These are phyloP conservation scores for Tetrahymena thermophila DNA, from an alignment of 73 alveolate species.

Conservation along the genomic window DNA sequence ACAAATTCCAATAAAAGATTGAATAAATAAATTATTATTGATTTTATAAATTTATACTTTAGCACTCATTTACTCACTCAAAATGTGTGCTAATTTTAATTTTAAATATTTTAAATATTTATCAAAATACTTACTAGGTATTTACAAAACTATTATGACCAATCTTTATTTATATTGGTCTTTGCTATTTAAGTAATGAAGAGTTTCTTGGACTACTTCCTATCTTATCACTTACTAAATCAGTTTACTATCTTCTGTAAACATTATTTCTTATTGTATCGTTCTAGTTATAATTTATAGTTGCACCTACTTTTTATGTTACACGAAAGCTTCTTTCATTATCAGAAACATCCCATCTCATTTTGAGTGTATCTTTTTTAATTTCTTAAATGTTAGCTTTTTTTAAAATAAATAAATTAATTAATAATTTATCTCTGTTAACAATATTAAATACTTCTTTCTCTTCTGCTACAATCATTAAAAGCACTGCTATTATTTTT, in stretches of 20 bases:
- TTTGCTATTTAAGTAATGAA: background rate
- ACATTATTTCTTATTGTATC: background rate
- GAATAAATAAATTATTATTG: too few species aligned
- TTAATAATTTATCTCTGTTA: too few species aligned
- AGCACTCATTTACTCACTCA: too few species aligned
- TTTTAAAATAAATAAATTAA: background rate
- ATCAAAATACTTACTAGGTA: background rate
- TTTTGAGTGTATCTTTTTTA: background rate
- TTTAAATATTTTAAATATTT: too few species aligned
- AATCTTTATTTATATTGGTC: background rate
- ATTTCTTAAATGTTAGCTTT: background rate
- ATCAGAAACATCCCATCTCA: background rate
- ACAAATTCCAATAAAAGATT: too few species aligned
- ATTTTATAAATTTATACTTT: too few species aligned
- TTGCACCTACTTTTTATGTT: background rate
- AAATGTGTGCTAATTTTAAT: too few species aligned
- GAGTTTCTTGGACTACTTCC: background rate
- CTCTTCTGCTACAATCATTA: background rate
- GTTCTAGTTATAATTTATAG: background rate
- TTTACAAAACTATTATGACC: background rate
- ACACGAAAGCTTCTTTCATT: background rate
- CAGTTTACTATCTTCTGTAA: background rate
- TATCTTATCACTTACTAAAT: background rate
- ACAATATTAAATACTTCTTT: background rate
- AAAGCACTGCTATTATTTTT: background rate